Evolutionary conservation across 768 basidiomycete species (phyloP).

Genomic region (Sporobolomyces phaffii): DNA sequence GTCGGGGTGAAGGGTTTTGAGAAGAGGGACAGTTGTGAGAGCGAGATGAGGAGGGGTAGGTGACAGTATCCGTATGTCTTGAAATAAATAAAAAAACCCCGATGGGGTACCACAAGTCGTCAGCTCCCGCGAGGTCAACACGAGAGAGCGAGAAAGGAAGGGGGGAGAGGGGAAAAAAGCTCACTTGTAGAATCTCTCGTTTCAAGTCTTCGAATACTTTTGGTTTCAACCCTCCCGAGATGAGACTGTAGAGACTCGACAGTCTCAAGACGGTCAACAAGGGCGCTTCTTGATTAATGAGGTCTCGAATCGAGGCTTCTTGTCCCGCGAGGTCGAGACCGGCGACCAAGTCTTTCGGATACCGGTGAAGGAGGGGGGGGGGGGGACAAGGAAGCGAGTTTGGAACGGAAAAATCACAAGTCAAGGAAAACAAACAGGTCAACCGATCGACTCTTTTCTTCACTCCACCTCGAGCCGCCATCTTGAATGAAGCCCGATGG

Average conservation of each 20-base stretch:
- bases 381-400: neutral
- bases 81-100: slow-evolving; percentile 58
- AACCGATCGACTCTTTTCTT: too few relatives aligned
- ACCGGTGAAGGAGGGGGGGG: neutral
- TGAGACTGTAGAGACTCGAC: slow-evolving; percentile 78
- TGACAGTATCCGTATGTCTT: slow-evolving; percentile 63
- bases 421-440: slow-evolving; percentile 40
- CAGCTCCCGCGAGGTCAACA: neutral
- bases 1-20: slow-evolving; percentile 64
- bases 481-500: too few relatives aligned
- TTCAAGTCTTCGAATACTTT: slow-evolving; percentile 82
- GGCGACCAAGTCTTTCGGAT: slow-evolving; percentile 71
- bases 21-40: slow-evolving; percentile 50
- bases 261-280: slow-evolving; percentile 71
- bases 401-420: neutral
- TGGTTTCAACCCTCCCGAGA: slow-evolving; percentile 74
- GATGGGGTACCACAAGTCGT: too few relatives aligned
- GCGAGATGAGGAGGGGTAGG: slow-evolving; percentile 49
- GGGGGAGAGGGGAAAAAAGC: slow-evolving; percentile 43
- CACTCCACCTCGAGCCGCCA: too few relatives aligned
- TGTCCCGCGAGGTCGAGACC: slow-evolving; percentile 79
- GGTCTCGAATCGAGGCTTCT: slow-evolving; percentile 77
- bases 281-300: slow-evolving; percentile 80
- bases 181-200: slow-evolving; percentile 78
- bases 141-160: neutral